Conservation (phyloP, 108 stramenopile genomes). For the Nannochloropsis gaditana region DNA sequence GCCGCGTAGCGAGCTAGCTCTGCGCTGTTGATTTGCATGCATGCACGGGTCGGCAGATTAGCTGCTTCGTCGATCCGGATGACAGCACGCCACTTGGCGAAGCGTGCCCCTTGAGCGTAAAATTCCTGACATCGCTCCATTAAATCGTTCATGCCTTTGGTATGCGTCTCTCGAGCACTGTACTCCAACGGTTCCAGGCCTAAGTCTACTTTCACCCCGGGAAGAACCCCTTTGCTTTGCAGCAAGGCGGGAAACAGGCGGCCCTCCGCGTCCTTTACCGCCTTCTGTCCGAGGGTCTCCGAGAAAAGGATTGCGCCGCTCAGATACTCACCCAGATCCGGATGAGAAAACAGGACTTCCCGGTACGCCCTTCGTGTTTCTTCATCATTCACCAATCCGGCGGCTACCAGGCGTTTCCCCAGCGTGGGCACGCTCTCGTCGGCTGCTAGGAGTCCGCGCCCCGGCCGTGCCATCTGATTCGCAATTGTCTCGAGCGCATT, state of each 20-base stretch:
- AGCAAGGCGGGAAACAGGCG: constrained; percentile 34
- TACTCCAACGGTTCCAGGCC: constrained; percentile 36
- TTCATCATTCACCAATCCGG: constrained; percentile 34
- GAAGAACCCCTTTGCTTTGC: constrained; percentile 32
- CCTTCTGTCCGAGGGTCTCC: constrained; percentile 45
- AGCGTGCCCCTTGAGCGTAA: constrained; percentile 48
- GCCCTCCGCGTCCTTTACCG: constrained; percentile 31
- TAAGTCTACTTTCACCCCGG: constrained; percentile 49
- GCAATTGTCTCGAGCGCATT: constrained; percentile 36
- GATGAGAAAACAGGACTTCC: constrained; percentile 41
- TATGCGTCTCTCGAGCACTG: constrained; percentile 40
- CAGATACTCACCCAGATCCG: constrained; percentile 37
- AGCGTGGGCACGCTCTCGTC: constrained; percentile 39
- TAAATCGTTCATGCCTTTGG: constrained; percentile 46
- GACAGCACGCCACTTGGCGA: constrained; percentile 52
- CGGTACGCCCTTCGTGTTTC: constrained; percentile 42
- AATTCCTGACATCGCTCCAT: constrained; percentile 37
- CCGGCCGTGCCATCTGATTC: constrained; percentile 29
- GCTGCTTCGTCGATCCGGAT: constrained; percentile 44
- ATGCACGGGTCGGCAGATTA: constrained; percentile 34
- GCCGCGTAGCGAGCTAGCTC: constrained; percentile 48
- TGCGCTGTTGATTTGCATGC: constrained; percentile 37
- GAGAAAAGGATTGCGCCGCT: constrained; percentile 44
- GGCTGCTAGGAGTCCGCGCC: constrained; percentile 40
- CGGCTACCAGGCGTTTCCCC: constrained; percentile 36